These are phyloP conservation scores for Omphalotus guepiniiformis DNA, from an alignment of 768 basidiomycete species.

Conservation along the genomic window DNA sequence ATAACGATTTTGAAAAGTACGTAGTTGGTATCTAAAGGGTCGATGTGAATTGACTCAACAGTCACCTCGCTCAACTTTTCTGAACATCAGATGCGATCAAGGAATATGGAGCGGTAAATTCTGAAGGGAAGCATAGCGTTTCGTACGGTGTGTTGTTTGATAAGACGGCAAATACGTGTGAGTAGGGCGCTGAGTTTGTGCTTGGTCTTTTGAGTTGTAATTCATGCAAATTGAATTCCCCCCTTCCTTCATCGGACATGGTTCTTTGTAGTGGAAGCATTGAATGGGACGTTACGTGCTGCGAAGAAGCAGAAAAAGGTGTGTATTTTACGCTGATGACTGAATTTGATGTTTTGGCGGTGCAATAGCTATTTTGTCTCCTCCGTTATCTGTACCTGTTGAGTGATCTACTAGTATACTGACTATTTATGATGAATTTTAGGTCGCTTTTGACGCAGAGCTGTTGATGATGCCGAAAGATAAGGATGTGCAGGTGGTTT, in stretches of 20 bases:
- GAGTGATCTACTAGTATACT: not conserved
- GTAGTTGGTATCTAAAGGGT: not conserved
- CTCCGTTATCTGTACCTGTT: too few species aligned
- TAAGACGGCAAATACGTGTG: slow-evolving; percentile 44
- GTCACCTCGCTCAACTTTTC: too few species aligned
- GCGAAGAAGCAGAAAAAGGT: slow-evolving; percentile 47
- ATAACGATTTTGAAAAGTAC: slow-evolving; percentile 32
- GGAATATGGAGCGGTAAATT: slow-evolving; percentile 33
- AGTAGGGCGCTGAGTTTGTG: too few species aligned
- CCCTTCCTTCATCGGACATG: not conserved
- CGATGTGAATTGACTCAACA: too few species aligned
- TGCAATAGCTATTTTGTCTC: not conserved
- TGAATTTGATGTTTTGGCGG: not conserved
- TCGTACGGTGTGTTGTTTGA: slow-evolving; percentile 43
- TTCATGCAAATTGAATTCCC: not conserved
- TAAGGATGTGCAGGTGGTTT: slow-evolving; percentile 41
- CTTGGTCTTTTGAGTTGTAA: not conserved
- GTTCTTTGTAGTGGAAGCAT: slow-evolving; percentile 36
- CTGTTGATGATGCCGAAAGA: slow-evolving; percentile 48
- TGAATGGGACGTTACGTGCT: slow-evolving; percentile 44
- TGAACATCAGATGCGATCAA: slow-evolving; percentile 39
- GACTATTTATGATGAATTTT: not conserved
- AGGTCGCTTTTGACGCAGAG: slow-evolving; percentile 43
- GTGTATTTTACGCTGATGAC: not conserved
- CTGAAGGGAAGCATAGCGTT: slow-evolving; percentile 33